Percentiles rank a stretch among this genome's conserved stretches.
phyloP scores from a whole-genome alignment of 176 grass and related monocot species.

The bread wheat (Triticum aestivum) region IWGSC_CS_RefSeq_v2.1 NC_057800.1:514212281-514212780 shows the following conservation, averaged over 20 bases:
- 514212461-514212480: conserved; percentile 72
- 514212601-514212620: conserved; percentile 41
- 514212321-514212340: too few relatives aligned
- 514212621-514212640: conserved; percentile 42
- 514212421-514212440: conserved; percentile 74
- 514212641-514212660: conserved; percentile 48
- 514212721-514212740: conserved; percentile 21
- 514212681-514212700: conserved; percentile 27
- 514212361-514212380: conserved; percentile 88
- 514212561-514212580: conserved; percentile 69
- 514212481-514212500: conserved; percentile 72
- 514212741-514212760: not conserved
- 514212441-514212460: conserved; percentile 91
- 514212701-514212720: conserved; percentile 17
- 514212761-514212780: not conserved
- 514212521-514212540: conserved; percentile 51
- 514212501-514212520: conserved; percentile 60
- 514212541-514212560: conserved; percentile 57
- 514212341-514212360: not conserved
- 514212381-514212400: conserved; percentile 58
- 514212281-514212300: too few relatives aligned
- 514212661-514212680: conserved; percentile 13
- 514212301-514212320: too few relatives aligned
- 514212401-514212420: conserved; percentile 67
- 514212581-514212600: conserved; percentile 68